These are phyloP conservation scores for Coccomyxa subellipsoidea DNA, from an alignment of 163 green algal genomes.

Conservation along the genomic window DNA sequence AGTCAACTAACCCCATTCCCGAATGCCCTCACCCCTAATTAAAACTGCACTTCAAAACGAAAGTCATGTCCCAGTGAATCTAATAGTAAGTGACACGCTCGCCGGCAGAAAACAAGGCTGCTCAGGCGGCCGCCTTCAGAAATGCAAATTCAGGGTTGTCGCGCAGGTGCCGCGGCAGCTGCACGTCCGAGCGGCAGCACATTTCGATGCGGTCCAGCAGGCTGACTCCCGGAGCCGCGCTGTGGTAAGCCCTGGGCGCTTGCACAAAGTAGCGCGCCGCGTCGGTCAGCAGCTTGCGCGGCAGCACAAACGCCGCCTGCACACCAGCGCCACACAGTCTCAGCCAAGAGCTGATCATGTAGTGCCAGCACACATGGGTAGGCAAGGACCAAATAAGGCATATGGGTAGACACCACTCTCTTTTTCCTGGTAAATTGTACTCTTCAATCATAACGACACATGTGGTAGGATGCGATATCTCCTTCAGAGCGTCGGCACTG, in stretches of 20 bases:
- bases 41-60: too few relatives aligned
- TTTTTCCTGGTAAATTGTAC: too few relatives aligned
- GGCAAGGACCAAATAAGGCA: background rate
- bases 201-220: conserved; percentile 44
- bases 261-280: conserved; percentile 51
- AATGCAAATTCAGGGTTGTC: conserved; percentile 41
- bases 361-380: background rate
- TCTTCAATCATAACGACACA: too few relatives aligned
- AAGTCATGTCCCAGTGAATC: too few relatives aligned
- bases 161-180: conserved; percentile 33
- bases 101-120: background rate
- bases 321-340: background rate
- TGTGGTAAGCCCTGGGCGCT: conserved; percentile 18
- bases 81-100: too few relatives aligned
- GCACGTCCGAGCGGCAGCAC: conserved; percentile 33
- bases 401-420: background rate
- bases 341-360: too few relatives aligned
- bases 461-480: too few relatives aligned
- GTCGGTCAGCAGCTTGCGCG: conserved; percentile 39
- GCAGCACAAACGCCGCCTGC: conserved; percentile 43
- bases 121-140: conserved; percentile 17
- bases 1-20: too few relatives aligned
- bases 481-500: background rate
- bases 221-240: conserved; percentile 14
- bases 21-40: too few relatives aligned